Evolutionary conservation across 768 basidiomycete species (phyloP).

Genomic region (Thelephora ganbajun): DNA sequence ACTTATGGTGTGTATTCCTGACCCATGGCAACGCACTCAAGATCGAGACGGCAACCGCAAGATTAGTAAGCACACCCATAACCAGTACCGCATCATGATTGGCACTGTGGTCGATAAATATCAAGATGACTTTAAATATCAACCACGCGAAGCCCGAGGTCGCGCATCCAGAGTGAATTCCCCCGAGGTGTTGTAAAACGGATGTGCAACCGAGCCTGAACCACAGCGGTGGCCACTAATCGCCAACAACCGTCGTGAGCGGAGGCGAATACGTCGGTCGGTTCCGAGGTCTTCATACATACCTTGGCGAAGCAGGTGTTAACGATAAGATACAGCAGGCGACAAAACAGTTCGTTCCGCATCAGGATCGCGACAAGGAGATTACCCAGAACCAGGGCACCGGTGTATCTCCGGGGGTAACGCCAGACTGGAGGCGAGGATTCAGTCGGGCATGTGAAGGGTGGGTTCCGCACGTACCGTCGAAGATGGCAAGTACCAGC

Average conservation of each 20-base stretch:
- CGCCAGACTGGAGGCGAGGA: slow-evolving; percentile 12
- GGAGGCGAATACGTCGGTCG: slow-evolving; percentile 1
- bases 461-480: background rate
- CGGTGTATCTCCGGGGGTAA: slow-evolving; percentile 23
- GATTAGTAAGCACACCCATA: slow-evolving; percentile 24
- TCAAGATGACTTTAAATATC: slow-evolving; percentile 20
- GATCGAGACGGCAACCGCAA: slow-evolving; percentile 23
- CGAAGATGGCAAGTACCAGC: slow-evolving; percentile 18
- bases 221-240: slow-evolving; percentile 28
- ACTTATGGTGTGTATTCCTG: slow-evolving; percentile 29
- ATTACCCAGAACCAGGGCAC: slow-evolving; percentile 27
- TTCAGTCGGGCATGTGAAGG: too few species aligned
- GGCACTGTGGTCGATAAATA: slow-evolving; percentile 21
- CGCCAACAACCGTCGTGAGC: background rate
- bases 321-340: slow-evolving; percentile 21
- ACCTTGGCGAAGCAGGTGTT: slow-evolving; percentile 26
- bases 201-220: slow-evolving; percentile 25
- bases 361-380: slow-evolving; percentile 26
- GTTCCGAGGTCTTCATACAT: background rate
- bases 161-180: slow-evolving; percentile 31
- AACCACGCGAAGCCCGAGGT: slow-evolving; percentile 24
- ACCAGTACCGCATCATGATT: slow-evolving; percentile 23
- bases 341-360: slow-evolving; percentile 29
- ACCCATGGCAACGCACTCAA: slow-evolving; percentile 28
- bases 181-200: slow-evolving; percentile 24